Evolutionary conservation across 139 green algal species (phyloP).

Genomic region (Chlorella sp.): DNA sequence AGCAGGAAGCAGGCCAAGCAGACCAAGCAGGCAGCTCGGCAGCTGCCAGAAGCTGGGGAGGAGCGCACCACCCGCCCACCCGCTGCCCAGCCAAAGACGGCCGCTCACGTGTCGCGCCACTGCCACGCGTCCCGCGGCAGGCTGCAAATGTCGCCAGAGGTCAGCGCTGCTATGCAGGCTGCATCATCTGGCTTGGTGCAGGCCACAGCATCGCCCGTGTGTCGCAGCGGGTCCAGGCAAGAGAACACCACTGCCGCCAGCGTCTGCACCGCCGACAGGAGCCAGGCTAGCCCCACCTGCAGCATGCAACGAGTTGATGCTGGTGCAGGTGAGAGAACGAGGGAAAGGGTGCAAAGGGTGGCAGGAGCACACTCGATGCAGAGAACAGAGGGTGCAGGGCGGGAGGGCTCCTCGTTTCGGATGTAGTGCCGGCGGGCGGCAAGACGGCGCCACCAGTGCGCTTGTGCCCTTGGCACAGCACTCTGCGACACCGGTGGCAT

Average conservation of each 20-base stretch:
- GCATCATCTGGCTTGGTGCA: slow-evolving; percentile 36
- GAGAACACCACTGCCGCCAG: slow-evolving; percentile 31
- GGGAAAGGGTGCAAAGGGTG: neutral
- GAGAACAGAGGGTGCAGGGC: no score
- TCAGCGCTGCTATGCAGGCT: slow-evolving; percentile 22
- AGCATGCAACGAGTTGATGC: no score
- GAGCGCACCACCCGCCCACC: neutral
- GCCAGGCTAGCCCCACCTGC: slow-evolving; percentile 34
- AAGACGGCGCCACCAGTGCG: no score
- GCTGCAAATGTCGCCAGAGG: slow-evolving; percentile 16
- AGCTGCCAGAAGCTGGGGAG: neutral
- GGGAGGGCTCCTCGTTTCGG: neutral
- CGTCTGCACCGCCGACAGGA: slow-evolving; percentile 41
- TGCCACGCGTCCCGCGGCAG: slow-evolving; percentile 40
- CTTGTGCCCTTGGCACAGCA: neutral
- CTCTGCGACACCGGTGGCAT: no score
- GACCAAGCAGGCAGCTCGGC: neutral
- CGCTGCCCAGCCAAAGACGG: no score
- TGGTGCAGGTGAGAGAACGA: no score
- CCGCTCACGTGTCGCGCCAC: slow-evolving; percentile 37
- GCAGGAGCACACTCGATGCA: no score
- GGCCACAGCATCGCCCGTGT: neutral
- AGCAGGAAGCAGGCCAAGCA: neutral
- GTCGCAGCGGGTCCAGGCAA: slow-evolving; percentile 22
- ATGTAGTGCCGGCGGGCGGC: neutral